phyloP scores from a whole-genome alignment of 2,329 filamentous ascomycete genomes.

The Cladosporium halotolerans region DNA sequence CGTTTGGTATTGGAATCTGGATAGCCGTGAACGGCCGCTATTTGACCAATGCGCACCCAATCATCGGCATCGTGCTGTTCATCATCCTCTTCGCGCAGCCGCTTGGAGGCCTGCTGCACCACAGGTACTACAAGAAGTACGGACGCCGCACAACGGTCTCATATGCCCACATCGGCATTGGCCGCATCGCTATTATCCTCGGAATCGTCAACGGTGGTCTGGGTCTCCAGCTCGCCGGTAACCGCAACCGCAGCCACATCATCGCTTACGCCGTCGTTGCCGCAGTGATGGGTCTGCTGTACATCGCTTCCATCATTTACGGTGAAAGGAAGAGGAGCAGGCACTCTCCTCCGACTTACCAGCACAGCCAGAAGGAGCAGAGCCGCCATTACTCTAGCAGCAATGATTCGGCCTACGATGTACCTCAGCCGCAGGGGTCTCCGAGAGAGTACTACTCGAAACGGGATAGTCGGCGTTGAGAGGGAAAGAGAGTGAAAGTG shows the following conservation, averaged over 20 bases:
- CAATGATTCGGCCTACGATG: not conserved
- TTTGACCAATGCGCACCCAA: conserved; percentile 40
- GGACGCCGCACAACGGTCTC: conserved; percentile 42
- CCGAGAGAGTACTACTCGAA: conserved; percentile 4
- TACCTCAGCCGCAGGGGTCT: not conserved
- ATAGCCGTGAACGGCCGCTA: conserved; percentile 37
- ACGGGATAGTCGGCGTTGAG: conserved; percentile 5
- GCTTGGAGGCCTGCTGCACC: conserved; percentile 46
- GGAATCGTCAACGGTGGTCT: conserved; percentile 54
- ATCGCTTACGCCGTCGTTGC: conserved; percentile 48
- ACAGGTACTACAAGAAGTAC: conserved; percentile 44
- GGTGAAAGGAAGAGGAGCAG: conserved; percentile 23
- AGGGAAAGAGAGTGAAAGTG: not conserved
- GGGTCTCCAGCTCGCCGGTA: conserved; percentile 43
- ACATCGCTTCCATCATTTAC: conserved; percentile 30
- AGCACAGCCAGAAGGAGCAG: not conserved
- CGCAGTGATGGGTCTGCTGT: conserved; percentile 41
- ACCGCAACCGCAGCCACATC: conserved; percentile 17
- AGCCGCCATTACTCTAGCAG: not conserved
- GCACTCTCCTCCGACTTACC: not conserved
- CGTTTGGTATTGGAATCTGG: conserved; percentile 47
- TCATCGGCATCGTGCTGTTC: conserved; percentile 51
- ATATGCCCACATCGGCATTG: conserved; percentile 29
- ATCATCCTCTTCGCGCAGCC: conserved; percentile 50
- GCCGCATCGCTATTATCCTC: conserved; percentile 38